Base-by-base conservation (phyloP, 805 yeast species). In the Ogataea degrootiae region DNA sequence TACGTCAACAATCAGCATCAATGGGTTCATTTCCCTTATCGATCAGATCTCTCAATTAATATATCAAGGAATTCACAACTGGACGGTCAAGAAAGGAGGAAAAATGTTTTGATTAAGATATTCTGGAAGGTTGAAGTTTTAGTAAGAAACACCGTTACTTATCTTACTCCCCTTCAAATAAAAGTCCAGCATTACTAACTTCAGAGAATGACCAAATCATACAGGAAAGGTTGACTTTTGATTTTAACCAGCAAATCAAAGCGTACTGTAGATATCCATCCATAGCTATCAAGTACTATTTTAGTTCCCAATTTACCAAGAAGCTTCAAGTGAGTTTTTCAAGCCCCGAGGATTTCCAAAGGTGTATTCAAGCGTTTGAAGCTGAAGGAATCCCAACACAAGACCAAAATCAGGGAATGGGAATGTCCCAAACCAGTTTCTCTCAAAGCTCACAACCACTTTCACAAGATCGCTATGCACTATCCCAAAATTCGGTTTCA, bases 21-120 rank as follows among this genome's bases (percentile, higher is more conserved):
- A n/a, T 59, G 63, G 64, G 44, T 51, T 5, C 63, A 58, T 39
- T 55, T 60, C 37, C 61, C 65, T 4, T 54, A 57, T 39, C 42
- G 56, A 17, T 55, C 64, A 7, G 58, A 56, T 19, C 50, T 59
- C 19, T 44, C 55, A 6, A 37, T 61, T 35, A 50, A 49, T 19
- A 42, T 59, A 34, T 54, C 42, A 15, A 23, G 11, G 11, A 36
- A 38, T 3, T 34, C 26, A 2, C 41, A 43, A 9, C 26, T 34
- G 21, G 31, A 22, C 34, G 42, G 23, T 19, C 39, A 16, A 15
- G 42, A 44, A 31, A 35, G 36, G 17, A 22, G 43, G 26, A 44
- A 44, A 15, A 29, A 33, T 26, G 22, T 51, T 15, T 26, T 57
- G 16, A 45, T 58, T 15, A 60, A 58, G 31, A 42, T 60, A 5